Conservation (phyloP, 345 rosid genomes). For the Hibiscus tridactylites region DNA sequence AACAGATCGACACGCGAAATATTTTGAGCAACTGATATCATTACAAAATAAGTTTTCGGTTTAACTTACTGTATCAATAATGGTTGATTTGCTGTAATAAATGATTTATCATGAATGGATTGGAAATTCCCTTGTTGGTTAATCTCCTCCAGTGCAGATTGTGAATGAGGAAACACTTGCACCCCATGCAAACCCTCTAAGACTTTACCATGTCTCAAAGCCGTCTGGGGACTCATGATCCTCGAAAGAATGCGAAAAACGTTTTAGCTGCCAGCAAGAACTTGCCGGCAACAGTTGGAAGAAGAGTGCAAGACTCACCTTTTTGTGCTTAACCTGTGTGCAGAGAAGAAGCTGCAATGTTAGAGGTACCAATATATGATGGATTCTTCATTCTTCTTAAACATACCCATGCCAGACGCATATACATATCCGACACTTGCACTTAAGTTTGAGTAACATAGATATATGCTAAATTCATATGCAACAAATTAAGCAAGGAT, state of each 20-base stretch:
- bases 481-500: background rate
- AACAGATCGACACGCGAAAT: background rate
- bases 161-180: slow-evolving; percentile 59
- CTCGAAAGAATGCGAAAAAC: slow-evolving; percentile 4
- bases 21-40: background rate
- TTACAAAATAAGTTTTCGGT: background rate
- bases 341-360: background rate
- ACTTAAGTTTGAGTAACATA: background rate
- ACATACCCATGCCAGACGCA: background rate
- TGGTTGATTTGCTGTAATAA: slow-evolving; percentile 39
- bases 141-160: slow-evolving; percentile 46
- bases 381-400: background rate
- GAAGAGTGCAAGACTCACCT: slow-evolving; percentile 13
- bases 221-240: slow-evolving; percentile 44
- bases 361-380: background rate
- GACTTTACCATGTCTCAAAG: slow-evolving; percentile 37
- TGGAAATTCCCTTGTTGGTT: slow-evolving; percentile 36
- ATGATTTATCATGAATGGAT: slow-evolving; percentile 32
- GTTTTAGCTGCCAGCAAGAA: slow-evolving; percentile 34
- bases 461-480: background rate
- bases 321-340: slow-evolving; percentile 18
- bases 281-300: background rate
- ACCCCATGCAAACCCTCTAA: slow-evolving; percentile 74
- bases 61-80: slow-evolving; percentile 51
- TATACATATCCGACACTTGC: background rate